Percentiles rank a stretch among this genome's conserved stretches.
These are phyloP conservation scores for Limnanthes douglasii DNA, from an alignment of 345 rosid species.

Conservation along the genomic window DNA sequence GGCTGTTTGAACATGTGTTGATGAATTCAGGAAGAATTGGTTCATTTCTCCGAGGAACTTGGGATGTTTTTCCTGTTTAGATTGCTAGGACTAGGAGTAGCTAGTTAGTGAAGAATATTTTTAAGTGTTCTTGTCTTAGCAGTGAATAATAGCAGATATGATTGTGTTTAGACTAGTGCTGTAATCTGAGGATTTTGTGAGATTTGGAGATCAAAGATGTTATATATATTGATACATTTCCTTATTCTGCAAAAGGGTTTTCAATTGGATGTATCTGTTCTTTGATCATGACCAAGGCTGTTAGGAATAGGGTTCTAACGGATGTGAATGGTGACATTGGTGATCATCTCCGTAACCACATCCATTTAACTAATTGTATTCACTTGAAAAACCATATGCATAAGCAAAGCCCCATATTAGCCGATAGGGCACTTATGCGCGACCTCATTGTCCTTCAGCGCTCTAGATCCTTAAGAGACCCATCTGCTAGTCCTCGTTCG, in stretches of 20 bases:
- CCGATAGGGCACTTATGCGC: slow-evolving; percentile 66
- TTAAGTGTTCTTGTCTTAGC: too few species aligned
- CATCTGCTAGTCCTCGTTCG: slow-evolving; percentile 78
- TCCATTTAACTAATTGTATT: slow-evolving; percentile 91
- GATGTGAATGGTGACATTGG: slow-evolving; percentile 80
- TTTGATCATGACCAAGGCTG: slow-evolving; percentile 71
- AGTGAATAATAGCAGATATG: too few species aligned
- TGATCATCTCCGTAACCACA: slow-evolving; percentile 92
- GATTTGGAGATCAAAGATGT: slow-evolving; percentile 18
- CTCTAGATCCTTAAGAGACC: slow-evolving; percentile 83
- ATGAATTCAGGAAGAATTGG: slow-evolving; percentile 1
- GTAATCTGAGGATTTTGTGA: slow-evolving; percentile 12
- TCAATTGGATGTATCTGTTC: slow-evolving; percentile 11
- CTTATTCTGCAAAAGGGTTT: slow-evolving; percentile 11
- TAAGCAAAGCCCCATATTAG: slow-evolving; percentile 74
- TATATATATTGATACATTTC: slow-evolving; percentile 20
- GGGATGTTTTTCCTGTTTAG: too few species aligned
- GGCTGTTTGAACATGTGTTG: too few species aligned
- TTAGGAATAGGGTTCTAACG: slow-evolving; percentile 59
- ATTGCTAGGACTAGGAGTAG: too few species aligned
- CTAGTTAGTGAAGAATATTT: too few species aligned
- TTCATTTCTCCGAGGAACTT: too few species aligned
- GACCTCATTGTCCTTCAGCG: slow-evolving; percentile 85
- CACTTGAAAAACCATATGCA: slow-evolving; percentile 99
- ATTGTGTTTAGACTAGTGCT: too few species aligned